Percentiles rank a stretch among this genome's conserved stretches.
Evolutionary conservation across 495 filamentous ascomycete species (phyloP).

Genomic region (Podospora appendiculata): DNA sequence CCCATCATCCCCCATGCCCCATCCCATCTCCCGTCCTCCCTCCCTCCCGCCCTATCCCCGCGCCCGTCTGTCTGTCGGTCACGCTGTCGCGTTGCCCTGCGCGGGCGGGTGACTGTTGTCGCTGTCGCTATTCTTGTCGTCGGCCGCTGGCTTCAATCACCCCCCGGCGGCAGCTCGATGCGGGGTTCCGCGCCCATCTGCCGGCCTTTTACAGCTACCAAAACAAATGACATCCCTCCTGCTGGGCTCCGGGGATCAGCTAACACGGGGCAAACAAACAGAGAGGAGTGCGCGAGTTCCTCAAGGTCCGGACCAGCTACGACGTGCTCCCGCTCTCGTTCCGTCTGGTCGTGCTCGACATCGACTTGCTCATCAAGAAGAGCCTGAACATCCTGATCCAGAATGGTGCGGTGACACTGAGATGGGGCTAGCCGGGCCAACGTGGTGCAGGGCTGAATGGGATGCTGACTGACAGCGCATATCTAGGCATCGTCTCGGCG

Average conservation of each 20-base stretch:
- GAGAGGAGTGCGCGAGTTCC: conserved; percentile 89
- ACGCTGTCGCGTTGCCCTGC: no score
- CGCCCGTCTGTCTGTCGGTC: background rate
- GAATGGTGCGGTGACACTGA: conserved; percentile 60
- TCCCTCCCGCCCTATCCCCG: conserved; percentile 1
- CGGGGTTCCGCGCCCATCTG: no score
- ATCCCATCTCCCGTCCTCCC: background rate
- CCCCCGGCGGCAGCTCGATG: no score
- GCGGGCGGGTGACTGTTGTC: no score
- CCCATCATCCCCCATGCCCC: conserved; percentile 2
- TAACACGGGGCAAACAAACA: conserved; percentile 27
- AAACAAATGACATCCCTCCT: no score
- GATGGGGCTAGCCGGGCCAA: background rate
- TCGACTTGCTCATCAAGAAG: conserved; percentile 90
- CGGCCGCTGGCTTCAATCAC: no score
- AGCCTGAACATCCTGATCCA: conserved; percentile 94
- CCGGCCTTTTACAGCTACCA: no score
- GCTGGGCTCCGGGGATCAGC: background rate
- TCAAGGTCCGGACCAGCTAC: conserved; percentile 94
- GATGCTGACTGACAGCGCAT: conserved; percentile 10
- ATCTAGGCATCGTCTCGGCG: conserved; percentile 88
- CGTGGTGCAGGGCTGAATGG: background rate
- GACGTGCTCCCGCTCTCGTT: conserved; percentile 98
- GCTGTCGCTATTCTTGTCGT: no score
- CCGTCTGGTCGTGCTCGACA: conserved; percentile 92